These are phyloP conservation scores for Pythium inflatum DNA, from an alignment of 352 stramenopile genomes.

Conservation along the genomic window DNA sequence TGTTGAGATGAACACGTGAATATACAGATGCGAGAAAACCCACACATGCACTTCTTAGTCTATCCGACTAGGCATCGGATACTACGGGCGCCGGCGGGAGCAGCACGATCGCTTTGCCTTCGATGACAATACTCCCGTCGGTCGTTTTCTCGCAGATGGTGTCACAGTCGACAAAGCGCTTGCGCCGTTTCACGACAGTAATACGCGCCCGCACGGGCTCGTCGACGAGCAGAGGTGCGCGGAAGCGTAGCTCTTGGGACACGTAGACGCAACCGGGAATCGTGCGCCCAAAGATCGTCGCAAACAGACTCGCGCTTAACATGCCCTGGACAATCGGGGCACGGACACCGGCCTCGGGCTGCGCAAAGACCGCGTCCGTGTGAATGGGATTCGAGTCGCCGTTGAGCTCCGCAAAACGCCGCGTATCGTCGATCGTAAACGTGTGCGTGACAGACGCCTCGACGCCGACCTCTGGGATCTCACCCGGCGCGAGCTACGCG, in stretches of 20 bases:
- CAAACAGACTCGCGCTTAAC: conserved; percentile 78
- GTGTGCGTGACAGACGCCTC: conserved; percentile 59
- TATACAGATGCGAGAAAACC: conserved; percentile 19
- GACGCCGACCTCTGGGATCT: conserved; percentile 56
- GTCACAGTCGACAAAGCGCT: conserved; percentile 77
- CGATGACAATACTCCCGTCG: conserved; percentile 59
- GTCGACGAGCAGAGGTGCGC: conserved; percentile 61
- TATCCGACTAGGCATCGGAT: too few relatives aligned
- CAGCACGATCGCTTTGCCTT: conserved; percentile 71
- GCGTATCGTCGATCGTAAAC: conserved; percentile 67
- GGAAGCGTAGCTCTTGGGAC: conserved; percentile 72
- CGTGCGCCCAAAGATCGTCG: conserved; percentile 77
- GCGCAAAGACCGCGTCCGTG: conserved; percentile 52
- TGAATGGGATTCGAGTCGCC: conserved; percentile 84
- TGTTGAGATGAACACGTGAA: conserved; percentile 1
- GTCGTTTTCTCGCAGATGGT: conserved; percentile 58
- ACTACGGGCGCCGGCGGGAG: conserved; percentile 34
- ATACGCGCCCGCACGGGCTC: conserved; percentile 66
- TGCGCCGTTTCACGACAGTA: conserved; percentile 59
- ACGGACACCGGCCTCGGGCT: conserved; percentile 24
- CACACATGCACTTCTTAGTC: background rate
- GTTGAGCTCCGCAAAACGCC: conserved; percentile 61
- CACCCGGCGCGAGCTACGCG: conserved; percentile 50
- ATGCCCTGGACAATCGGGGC: conserved; percentile 81
- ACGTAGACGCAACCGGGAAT: conserved; percentile 80